Evolutionary conservation across 108 stramenopile genomes (phyloP).

Genomic region (Poteriospumella lacustris): DNA sequence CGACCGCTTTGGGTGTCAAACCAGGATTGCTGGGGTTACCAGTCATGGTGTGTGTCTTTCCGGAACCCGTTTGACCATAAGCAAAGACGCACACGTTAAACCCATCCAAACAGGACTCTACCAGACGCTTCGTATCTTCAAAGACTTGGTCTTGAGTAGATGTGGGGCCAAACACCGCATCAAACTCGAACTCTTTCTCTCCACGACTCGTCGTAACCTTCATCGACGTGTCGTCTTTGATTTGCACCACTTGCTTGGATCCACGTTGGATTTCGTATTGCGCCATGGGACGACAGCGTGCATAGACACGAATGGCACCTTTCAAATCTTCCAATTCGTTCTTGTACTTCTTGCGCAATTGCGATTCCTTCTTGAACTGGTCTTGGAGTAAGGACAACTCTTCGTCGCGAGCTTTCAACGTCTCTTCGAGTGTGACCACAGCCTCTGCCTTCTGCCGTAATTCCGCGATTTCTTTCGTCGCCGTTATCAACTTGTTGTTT

Average conservation of each 20-base stretch:
- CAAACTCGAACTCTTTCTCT: slow-evolving; percentile 52
- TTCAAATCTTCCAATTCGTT: slow-evolving; percentile 69
- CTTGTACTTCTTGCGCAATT: slow-evolving; percentile 58
- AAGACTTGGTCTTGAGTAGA: slow-evolving; percentile 52
- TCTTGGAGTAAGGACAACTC: not conserved
- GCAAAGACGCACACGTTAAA: slow-evolving; percentile 65
- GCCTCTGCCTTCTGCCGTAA: not conserved
- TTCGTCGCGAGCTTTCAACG: not conserved
- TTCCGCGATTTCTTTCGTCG: not conserved
- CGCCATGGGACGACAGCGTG: slow-evolving; percentile 55
- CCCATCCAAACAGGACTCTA: slow-evolving; percentile 56
- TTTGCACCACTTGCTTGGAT: slow-evolving; percentile 26
- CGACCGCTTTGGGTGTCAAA: slow-evolving; percentile 49
- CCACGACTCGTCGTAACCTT: slow-evolving; percentile 26
- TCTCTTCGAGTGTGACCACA: not conserved
- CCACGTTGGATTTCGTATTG: slow-evolving; percentile 50
- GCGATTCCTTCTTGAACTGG: not conserved
- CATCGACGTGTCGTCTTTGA: slow-evolving; percentile 34
- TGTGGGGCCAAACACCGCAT: slow-evolving; percentile 45
- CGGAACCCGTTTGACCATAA: slow-evolving; percentile 64
- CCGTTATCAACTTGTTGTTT: not conserved
- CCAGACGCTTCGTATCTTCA: slow-evolving; percentile 53
- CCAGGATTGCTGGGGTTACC: slow-evolving; percentile 52
- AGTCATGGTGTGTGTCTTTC: slow-evolving; percentile 76
- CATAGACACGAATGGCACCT: slow-evolving; percentile 61